Evolutionary conservation across 768 basidiomycete species (phyloP).

Genomic region (Panus rudis): DNA sequence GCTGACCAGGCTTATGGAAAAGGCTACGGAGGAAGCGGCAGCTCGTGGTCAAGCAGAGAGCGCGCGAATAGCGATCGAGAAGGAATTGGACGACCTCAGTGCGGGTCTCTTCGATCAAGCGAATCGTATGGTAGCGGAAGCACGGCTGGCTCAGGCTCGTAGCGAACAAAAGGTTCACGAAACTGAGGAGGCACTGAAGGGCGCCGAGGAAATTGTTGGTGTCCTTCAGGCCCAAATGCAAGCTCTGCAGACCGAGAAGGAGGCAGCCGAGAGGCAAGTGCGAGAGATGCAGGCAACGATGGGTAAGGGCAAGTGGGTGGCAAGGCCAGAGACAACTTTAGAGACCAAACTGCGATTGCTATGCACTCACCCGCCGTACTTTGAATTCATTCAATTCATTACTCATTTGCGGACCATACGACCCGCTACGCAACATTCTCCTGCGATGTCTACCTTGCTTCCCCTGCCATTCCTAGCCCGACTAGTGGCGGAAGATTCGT

Average conservation of each 20-base stretch:
- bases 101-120: conserved; percentile 87
- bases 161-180: conserved; percentile 73
- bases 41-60: conserved; percentile 85
- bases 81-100: conserved; percentile 91
- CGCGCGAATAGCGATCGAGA: conserved; percentile 78
- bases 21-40: conserved; percentile 90
- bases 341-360: conserved; percentile 38
- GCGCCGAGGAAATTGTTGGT: conserved; percentile 82
- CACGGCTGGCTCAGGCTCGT: conserved; percentile 55
- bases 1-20: conserved; percentile 89
- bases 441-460: conserved; percentile 68
- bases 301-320: conserved; percentile 68
- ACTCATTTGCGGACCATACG: conserved; percentile 70
- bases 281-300: conserved; percentile 42
- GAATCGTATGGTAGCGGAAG: conserved; percentile 97
- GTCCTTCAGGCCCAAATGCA: conserved; percentile 86
- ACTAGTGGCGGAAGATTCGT: conserved; percentile 80
- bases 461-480: conserved; percentile 74
- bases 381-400: conserved; percentile 75
- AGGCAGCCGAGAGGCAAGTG: conserved; percentile 47
- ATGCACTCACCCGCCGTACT: conserved; percentile 67
- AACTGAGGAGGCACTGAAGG: conserved; percentile 68
- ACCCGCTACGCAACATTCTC: conserved; percentile 49
- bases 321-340: conserved; percentile 27
- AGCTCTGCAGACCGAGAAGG: conserved; percentile 57